Evolutionary conservation across 768 basidiomycete species (phyloP), one percentile per base, ranked within the genome.

Genomic region (Auricularia sp.): DNA sequence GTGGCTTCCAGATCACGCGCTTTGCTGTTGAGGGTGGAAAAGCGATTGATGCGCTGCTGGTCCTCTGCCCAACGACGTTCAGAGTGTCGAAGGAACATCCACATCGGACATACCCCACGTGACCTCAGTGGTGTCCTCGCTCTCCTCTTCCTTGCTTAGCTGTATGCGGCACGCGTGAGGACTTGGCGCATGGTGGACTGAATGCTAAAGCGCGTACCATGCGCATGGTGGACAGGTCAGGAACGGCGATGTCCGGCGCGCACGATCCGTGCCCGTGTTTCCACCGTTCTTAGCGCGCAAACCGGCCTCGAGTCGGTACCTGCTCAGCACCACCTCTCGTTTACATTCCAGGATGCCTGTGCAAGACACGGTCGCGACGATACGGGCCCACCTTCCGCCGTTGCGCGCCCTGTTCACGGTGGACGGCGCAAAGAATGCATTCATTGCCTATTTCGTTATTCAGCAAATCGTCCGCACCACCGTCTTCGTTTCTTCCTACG

Each of bases 11-110:
- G 80, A 34, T 81, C 79, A 6, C 85, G 81, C 65, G 91, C 75
- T 59, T 94, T 85, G 7, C 86, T 87, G 70, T 96, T 97, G 45
- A 95, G 80, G 74, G 93, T 95, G 0, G 94, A 96, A 74, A 98
- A 97, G 0, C 85, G 81, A 76, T 88, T 96, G 77, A 98, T 98
- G 35, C 85, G 84, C 69, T 94, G 87, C 74, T 98, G 94, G 74
- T 94, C 92, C 75, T 81, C 81, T 82, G 65, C 80, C 85, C 85
- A 24, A 37, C 16, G 35, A 11, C 44, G 16, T 37, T 61, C 33
- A 35, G 33, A 64, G 33, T 14, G 34, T 18, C 10, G 51, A 39
- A 37, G 16, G 54, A 62, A 58, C 39, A 14, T 54, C 35, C 21
- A 42, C 45, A 51, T 62, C 51, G 54, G 69, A 75, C 81, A 67